Conservation (phyloP, 495 filamentous ascomycete species). For the Opeltia flavorubescens region DNA sequence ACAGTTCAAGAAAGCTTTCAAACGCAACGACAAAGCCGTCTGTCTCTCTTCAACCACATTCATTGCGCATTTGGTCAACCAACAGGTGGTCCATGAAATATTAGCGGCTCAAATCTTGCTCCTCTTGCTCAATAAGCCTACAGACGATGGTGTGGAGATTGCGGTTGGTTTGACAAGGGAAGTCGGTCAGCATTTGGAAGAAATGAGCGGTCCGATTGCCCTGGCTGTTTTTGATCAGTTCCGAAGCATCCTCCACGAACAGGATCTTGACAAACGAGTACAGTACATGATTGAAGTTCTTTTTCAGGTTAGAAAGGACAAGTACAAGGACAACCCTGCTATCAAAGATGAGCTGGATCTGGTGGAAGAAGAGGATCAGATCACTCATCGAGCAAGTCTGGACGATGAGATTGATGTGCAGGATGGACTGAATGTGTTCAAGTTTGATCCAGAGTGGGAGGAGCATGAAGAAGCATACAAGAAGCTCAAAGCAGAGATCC, state of each 20-base stretch:
- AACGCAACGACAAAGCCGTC: constrained; percentile 91
- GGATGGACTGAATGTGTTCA: constrained; percentile 88
- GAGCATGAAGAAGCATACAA: constrained; percentile 83
- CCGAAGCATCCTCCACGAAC: constrained; percentile 84
- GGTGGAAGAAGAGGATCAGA: constrained; percentile 94
- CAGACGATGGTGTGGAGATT: constrained; percentile 96
- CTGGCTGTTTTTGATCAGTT: constrained; percentile 91
- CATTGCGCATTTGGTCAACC: constrained; percentile 86
- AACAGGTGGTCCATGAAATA: constrained; percentile 90
- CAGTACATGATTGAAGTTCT: constrained; percentile 99
- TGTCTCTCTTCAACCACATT: constrained; percentile 84
- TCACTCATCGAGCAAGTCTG: constrained; percentile 68
- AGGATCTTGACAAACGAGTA: constrained; percentile 86
- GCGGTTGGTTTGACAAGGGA: constrained; percentile 83
- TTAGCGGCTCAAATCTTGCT: constrained; percentile 81
- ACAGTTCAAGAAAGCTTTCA: constrained; percentile 92
- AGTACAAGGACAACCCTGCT: constrained; percentile 85
- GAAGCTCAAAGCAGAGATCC: constrained; percentile 78
- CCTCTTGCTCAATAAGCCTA: constrained; percentile 80
- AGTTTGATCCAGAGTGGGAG: constrained; percentile 80
- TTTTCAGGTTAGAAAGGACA: constrained; percentile 91
- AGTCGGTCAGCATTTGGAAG: constrained; percentile 84
- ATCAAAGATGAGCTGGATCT: constrained; percentile 89
- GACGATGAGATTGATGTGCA: constrained; percentile 72
- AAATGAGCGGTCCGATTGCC: constrained; percentile 77